Percentiles rank a stretch among this genome's conserved stretches.
Evolutionary conservation across 768 basidiomycete species (phyloP).

Genomic region (Cyathus striatus): DNA sequence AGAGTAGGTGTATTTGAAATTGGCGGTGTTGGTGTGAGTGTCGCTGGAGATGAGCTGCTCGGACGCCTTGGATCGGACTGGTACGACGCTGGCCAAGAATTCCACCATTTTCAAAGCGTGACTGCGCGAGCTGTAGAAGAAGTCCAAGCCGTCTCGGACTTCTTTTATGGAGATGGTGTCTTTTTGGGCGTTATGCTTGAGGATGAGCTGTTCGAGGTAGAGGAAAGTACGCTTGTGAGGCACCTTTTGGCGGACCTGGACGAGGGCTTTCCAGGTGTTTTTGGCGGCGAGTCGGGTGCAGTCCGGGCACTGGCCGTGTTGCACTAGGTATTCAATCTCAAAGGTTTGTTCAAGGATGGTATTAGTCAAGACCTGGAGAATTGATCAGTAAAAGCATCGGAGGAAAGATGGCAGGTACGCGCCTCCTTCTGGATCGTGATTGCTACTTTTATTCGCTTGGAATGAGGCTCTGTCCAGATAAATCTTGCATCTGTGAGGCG

Average conservation of each 20-base stretch:
- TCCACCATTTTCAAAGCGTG: slow-evolving; percentile 97
- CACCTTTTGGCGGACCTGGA: slow-evolving; percentile 99
- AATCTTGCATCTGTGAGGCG: slow-evolving; percentile 97
- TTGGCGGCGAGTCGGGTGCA: slow-evolving; percentile 94
- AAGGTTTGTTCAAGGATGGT: slow-evolving; percentile 98
- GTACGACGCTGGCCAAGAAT: slow-evolving; percentile 83
- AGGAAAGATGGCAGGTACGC: slow-evolving; percentile 11
- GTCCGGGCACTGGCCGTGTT: slow-evolving; percentile 92
- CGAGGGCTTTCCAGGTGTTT: slow-evolving; percentile 97
- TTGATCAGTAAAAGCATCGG: background rate
- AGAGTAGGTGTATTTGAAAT: slow-evolving; percentile 96
- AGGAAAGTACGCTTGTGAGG: slow-evolving; percentile 97
- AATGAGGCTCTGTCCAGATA: slow-evolving; percentile 99
- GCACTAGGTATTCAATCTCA: slow-evolving; percentile 93
- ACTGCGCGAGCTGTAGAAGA: slow-evolving; percentile 88
- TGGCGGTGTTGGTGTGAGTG: slow-evolving; percentile 87
- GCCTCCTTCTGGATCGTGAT: slow-evolving; percentile 99
- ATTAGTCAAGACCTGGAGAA: slow-evolving; percentile 72
- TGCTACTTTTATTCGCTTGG: slow-evolving; percentile 86
- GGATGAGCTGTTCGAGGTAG: slow-evolving; percentile 93
- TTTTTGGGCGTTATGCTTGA: slow-evolving; percentile 95
- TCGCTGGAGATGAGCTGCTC: slow-evolving; percentile 94
- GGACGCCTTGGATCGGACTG: slow-evolving; percentile 83
- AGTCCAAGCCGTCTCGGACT: slow-evolving; percentile 91
- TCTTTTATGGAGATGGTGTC: slow-evolving; percentile 94